Base-by-base conservation (phyloP, 2,329 filamentous ascomycete genomes). In the Fusarium fujikuroi region DNA sequence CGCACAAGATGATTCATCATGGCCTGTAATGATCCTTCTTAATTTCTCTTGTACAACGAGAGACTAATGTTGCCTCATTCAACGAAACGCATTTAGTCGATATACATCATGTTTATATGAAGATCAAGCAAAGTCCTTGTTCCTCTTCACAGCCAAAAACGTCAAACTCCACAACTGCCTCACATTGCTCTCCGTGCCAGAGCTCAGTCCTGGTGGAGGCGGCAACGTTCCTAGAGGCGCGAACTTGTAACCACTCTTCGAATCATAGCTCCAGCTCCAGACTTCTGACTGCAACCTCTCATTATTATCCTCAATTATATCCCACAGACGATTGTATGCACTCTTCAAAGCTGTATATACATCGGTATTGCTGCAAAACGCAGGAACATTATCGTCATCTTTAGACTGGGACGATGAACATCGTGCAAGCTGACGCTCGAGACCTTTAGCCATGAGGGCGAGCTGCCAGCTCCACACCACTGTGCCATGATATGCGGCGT, bases 381-480 rank as follows among this genome's bases (percentile, higher is more conserved):
- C 83, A 25, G 86, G 86, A 14, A 28, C 46, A 14, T 59, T 12
- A 6, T 36, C 28, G 11, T 36, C 18, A n/a, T 30, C 57, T 7
- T 42, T 21, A 2, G 30, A 39, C 7, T 53, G 15, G 2, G 58
- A 49, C 1, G 30, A 37, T 18, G 37, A n/a, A 25, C 89, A 92
- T 4, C 89, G 83, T 2, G 76, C 84, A 9, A 92, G 83, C 73
- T 92, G 90, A 5, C 84, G 79, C 63, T 90, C 86, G 0, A 92
- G 79, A 0, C 90, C 90, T 15, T 85, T 85, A 0, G 87, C 90
- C 87, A 92, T 90, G 85, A 92, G 90, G 1, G 89, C 86, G 8
- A 92, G 81, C 61, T 89, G 90, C 89, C 89, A 92, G 49, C 85
- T 86, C 90, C 89, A 92, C 3, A 92, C 83, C 0, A 92, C 90